phyloP scores from a whole-genome alignment of 345 rosid genomes.

The Citrus reticulata region DNA sequence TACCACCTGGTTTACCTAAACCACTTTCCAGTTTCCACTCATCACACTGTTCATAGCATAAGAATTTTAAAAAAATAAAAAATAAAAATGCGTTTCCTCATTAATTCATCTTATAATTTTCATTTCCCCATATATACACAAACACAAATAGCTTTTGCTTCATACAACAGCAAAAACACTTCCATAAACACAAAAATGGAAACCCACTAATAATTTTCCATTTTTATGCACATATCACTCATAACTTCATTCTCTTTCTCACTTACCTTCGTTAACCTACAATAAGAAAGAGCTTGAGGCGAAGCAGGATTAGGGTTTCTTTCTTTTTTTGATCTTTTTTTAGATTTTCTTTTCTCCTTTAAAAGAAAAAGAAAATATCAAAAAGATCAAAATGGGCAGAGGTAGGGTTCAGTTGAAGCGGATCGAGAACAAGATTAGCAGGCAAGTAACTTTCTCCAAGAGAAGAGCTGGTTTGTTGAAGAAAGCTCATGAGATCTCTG shows the following conservation, averaged over 20 bases:
- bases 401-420: slow-evolving; percentile 88
- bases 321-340: background rate
- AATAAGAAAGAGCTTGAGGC: too few relatives aligned
- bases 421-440: slow-evolving; percentile 91
- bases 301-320: slow-evolving; percentile 26
- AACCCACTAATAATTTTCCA: slow-evolving; percentile 21
- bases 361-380: background rate
- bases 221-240: background rate
- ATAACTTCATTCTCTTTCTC: background rate
- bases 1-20: background rate
- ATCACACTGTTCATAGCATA: background rate
- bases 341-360: background rate
- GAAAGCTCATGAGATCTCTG: slow-evolving; percentile 91
- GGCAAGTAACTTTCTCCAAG: slow-evolving; percentile 91
- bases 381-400: slow-evolving; percentile 53
- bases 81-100: background rate
- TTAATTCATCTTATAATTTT: background rate
- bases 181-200: slow-evolving; percentile 26
- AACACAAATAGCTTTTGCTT: slow-evolving; percentile 2
- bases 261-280: background rate
- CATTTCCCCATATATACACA: slow-evolving; percentile 2
- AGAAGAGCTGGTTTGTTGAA: slow-evolving; percentile 70
- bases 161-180: slow-evolving; percentile 11
- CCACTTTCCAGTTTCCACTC: background rate
- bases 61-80: background rate